Evolutionary conservation across 441 rosid genomes (phyloP), one percentile per base, ranked within the genome.

Genomic region (Flueggea neowawraea): DNA sequence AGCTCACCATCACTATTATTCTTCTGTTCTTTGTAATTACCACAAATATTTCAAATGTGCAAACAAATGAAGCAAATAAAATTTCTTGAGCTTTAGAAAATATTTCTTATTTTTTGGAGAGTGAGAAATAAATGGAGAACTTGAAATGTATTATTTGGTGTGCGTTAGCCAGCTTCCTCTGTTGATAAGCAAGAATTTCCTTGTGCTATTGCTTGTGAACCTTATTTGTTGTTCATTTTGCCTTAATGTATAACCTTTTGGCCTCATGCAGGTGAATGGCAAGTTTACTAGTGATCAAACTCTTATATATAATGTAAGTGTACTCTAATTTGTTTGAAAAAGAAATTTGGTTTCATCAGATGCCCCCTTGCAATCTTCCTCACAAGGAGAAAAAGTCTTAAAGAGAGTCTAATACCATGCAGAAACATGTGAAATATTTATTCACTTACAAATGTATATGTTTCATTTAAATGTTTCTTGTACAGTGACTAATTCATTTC

Each of bases 271-370:
- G 98, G 96, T 94, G 44, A 94, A 94, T 80, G 96, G 98, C 74
- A 90, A 81, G 80, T 94, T 94, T 75, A 85, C 97, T 31, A 87
- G 85, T 32, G 89, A 87, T 81, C 96, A 94, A 66, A 69, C 82
- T 75, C 84, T 89, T 41, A 76, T 94, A 72, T 94, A 94, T 75
- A 88, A 85, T 67, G 98, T 90, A 80, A 87, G 97, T 68, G 52
- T 16, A 36, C 55, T 61, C 58, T 52, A 62, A 16, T 70, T 55
- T 61, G 15, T 11, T 12, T 31, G 41, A 32, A 47, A 47, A 47
- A 47, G 14, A 47, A 47, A 3, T 11, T 47, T 47, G 50, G n/a
- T 47, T 47, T 43, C 45, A 43, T 6, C 36, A 48, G 53, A 47
- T 55, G 43, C 32, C 49, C 60, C 13, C 31, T 57, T 57, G 2